Conservation (phyloP, 1,139 yeast species). For the Suhomyces wounanorum region DNA sequence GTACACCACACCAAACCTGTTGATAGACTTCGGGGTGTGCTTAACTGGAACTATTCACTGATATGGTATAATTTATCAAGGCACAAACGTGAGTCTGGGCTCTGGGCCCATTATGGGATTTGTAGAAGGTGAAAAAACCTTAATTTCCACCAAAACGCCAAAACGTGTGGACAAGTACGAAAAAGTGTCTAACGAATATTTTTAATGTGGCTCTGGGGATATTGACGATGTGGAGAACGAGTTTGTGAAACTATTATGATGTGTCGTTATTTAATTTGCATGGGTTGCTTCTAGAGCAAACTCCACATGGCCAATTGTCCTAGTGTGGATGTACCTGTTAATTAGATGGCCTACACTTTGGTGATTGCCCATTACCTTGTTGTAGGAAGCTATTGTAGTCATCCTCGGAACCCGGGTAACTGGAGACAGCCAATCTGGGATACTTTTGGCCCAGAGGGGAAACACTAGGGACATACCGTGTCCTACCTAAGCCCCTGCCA, state of each 20-base stretch:
- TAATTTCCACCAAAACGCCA: not conserved
- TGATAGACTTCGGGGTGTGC: too few relatives aligned
- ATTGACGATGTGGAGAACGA: not conserved
- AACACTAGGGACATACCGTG: not conserved
- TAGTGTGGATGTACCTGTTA: not conserved
- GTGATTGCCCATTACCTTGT: too few relatives aligned
- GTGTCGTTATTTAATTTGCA: not conserved
- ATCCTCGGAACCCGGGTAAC: too few relatives aligned
- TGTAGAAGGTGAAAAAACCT: not conserved
- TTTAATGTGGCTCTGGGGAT: not conserved
- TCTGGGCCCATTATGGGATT: not conserved
- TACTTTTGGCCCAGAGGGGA: not conserved
- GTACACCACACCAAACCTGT: too few relatives aligned
- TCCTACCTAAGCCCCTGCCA: not conserved
- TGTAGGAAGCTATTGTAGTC: too few relatives aligned
- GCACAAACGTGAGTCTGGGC: not conserved
- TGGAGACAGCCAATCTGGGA: not conserved
- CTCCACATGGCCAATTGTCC: not conserved
- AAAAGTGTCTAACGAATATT: not conserved
- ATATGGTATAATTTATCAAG: not conserved
- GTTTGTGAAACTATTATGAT: not conserved
- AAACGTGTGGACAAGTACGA: not conserved
- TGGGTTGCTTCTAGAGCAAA: not conserved
- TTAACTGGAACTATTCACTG: too few relatives aligned
- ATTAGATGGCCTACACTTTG: too few relatives aligned